A percentile compares a stretch with the other conserved stretches of the same genome.
Evolutionary conservation across 192 early-diverging fungal genomes (phyloP).

Genomic region (Dispira simplex): DNA sequence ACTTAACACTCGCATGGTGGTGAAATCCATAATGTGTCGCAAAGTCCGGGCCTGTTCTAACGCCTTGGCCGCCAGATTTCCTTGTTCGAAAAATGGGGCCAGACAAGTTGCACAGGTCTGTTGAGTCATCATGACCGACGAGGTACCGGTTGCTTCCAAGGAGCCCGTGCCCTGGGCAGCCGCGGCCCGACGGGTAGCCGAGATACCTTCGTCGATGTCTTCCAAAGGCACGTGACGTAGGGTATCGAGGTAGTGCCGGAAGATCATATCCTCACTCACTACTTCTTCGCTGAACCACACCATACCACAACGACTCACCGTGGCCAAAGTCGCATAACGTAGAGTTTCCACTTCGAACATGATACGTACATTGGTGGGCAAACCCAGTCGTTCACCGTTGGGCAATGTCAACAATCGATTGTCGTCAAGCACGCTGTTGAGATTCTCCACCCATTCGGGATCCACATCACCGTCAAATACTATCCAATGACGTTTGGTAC

Average conservation of each 20-base stretch:
- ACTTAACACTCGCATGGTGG: constrained; percentile 57
- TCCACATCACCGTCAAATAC: constrained; percentile 99
- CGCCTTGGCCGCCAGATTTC: constrained; percentile 59
- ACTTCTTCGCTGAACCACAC: constrained; percentile 97
- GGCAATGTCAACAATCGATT: constrained; percentile 94
- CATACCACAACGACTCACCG: constrained; percentile 99
- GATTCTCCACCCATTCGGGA: constrained; percentile 99
- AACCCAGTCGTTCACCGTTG: constrained; percentile 91
- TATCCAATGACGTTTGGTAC: constrained; percentile 91
- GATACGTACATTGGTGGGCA: constrained; percentile 92
- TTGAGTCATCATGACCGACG: constrained; percentile 58
- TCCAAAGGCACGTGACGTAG: constrained; percentile 58
- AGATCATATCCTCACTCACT: constrained; percentile 60
- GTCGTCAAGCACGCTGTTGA: constrained; percentile 89
- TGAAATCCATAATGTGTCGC: constrained; percentile 99
- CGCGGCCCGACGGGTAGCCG: constrained; percentile 15
- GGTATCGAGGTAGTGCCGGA: constrained; percentile 67
- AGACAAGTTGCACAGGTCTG: constrained; percentile 55
- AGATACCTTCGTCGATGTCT: constrained; percentile 58
- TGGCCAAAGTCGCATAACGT: constrained; percentile 93
- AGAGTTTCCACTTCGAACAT: constrained; percentile 99
- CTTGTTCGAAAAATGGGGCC: constrained; percentile 47
- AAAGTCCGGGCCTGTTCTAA: constrained; percentile 49
- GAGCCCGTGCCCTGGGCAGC: constrained; percentile 17
- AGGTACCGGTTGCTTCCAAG: constrained; percentile 24